Conservation (phyloP, 2,329 filamentous ascomycete genomes). For the Rutstroemia sp. region DNA sequence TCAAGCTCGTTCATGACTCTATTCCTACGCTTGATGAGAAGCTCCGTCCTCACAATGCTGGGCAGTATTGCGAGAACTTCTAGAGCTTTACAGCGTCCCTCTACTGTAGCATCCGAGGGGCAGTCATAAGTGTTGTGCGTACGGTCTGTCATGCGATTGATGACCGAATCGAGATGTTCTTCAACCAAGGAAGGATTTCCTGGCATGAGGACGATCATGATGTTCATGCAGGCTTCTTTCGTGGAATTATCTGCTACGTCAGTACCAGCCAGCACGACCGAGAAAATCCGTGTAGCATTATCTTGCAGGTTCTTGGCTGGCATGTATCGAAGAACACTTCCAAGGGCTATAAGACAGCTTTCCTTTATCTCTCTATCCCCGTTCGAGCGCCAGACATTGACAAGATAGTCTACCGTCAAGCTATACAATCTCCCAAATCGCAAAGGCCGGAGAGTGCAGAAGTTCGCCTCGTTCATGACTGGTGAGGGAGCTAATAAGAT, state of each 20-base stretch:
- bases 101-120: slow-evolving; percentile 20
- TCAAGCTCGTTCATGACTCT: slow-evolving; percentile 22
- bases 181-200: slow-evolving; percentile 16
- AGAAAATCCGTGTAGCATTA: slow-evolving; percentile 16
- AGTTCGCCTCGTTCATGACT: slow-evolving; percentile 25
- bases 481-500: slow-evolving; percentile 23
- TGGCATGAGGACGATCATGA: slow-evolving; percentile 18
- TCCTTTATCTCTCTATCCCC: slow-evolving; percentile 12
- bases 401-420: slow-evolving; percentile 13
- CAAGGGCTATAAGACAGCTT: slow-evolving; percentile 25
- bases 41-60: slow-evolving; percentile 11
- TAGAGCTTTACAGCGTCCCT: slow-evolving; percentile 22
- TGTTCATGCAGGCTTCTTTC: slow-evolving; percentile 20
- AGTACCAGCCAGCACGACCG: slow-evolving; percentile 22
- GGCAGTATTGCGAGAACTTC: slow-evolving; percentile 24
- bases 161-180: slow-evolving; percentile 23
- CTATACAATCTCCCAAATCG: slow-evolving; percentile 20
- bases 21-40: slow-evolving; percentile 14
- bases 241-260: slow-evolving; percentile 21
- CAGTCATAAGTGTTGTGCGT: slow-evolving; percentile 23
- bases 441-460: slow-evolving; percentile 23
- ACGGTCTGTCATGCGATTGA: slow-evolving; percentile 25
- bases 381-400: slow-evolving; percentile 13
- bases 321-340: slow-evolving; percentile 22
- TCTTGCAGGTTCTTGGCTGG: slow-evolving; percentile 12